Evolutionary conservation across 805 yeast genomes (phyloP).

Genomic region (Candida palmyrensis): DNA sequence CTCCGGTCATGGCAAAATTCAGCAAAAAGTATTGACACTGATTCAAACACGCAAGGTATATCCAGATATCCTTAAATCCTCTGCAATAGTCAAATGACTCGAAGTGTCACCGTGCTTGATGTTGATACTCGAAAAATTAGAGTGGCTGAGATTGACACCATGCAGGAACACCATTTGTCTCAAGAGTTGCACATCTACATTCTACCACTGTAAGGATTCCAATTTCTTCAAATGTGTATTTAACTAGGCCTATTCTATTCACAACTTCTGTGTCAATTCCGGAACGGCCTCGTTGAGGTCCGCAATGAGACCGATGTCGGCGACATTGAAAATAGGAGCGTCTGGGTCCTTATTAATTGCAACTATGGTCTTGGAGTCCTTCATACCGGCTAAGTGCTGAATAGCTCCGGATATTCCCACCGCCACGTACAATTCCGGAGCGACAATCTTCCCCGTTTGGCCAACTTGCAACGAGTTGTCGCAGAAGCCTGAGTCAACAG

Average conservation of each 20-base stretch:
- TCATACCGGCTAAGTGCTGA: conserved; percentile 98
- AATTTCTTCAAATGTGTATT: not conserved
- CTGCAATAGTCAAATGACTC: no score
- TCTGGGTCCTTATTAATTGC: conserved; percentile 94
- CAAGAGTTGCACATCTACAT: not conserved
- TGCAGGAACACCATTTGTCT: not conserved
- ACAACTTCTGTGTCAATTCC: conserved; percentile 77
- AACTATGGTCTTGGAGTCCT: conserved; percentile 88
- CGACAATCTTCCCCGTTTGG: conserved; percentile 96
- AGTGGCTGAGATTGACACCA: no score
- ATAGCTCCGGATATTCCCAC: conserved; percentile 96
- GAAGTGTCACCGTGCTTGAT: no score
- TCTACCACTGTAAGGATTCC: not conserved
- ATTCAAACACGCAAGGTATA: no score
- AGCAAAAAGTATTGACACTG: no score
- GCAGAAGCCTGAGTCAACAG: conserved; percentile 93
- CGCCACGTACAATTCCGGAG: conserved; percentile 91
- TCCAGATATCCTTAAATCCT: no score
- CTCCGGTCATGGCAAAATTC: not conserved
- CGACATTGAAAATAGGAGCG: conserved; percentile 86
- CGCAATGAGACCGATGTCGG: conserved; percentile 87
- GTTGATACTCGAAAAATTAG: no score
- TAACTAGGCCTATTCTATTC: conserved; percentile 5
- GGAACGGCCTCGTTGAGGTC: conserved; percentile 85
- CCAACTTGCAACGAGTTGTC: conserved; percentile 97